Percentiles rank a stretch among this genome's conserved stretches.
phyloP scores from a whole-genome alignment of 2,329 filamentous ascomycete species.

The Meredithiella fracta region DNA sequence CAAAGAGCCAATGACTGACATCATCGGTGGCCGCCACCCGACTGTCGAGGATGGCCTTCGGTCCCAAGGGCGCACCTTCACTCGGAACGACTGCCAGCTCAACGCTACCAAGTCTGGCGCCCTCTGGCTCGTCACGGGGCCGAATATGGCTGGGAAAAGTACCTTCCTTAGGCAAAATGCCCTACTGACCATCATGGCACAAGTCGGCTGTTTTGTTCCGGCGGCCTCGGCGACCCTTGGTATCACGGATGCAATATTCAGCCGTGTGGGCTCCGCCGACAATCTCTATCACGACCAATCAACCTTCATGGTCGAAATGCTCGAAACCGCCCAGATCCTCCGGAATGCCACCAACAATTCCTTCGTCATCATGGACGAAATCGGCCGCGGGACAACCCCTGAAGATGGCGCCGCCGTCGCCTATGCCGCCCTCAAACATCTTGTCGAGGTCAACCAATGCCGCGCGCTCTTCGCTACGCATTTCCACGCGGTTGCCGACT shows the following conservation, averaged over 20 bases:
- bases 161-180: constrained; percentile 94
- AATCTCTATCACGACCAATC: constrained; percentile 90
- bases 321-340: constrained; percentile 84
- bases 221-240: constrained; percentile 74
- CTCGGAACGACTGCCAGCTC: constrained; percentile 71
- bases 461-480: constrained; percentile 87
- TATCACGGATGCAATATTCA: constrained; percentile 91
- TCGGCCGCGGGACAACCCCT: constrained; percentile 84
- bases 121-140: constrained; percentile 56
- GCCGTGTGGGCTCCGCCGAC: constrained; percentile 82
- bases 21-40: constrained; percentile 76
- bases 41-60: constrained; percentile 75
- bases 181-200: constrained; percentile 80
- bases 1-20: constrained; percentile 42
- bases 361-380: constrained; percentile 97
- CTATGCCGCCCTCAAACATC: constrained; percentile 72
- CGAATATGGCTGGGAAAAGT: constrained; percentile 98
- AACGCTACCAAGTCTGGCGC: constrained; percentile 36
- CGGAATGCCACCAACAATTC: constrained; percentile 66
- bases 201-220: constrained; percentile 84
- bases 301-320: constrained; percentile 99
- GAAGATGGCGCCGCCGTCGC: constrained; percentile 82
- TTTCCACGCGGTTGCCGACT: constrained; percentile 71
- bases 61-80: constrained; percentile 65
- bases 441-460: constrained; percentile 61